These are phyloP conservation scores for Plasmodium malariae DNA, from an alignment of 169 alveolate genomes.

Conservation along the genomic window DNA sequence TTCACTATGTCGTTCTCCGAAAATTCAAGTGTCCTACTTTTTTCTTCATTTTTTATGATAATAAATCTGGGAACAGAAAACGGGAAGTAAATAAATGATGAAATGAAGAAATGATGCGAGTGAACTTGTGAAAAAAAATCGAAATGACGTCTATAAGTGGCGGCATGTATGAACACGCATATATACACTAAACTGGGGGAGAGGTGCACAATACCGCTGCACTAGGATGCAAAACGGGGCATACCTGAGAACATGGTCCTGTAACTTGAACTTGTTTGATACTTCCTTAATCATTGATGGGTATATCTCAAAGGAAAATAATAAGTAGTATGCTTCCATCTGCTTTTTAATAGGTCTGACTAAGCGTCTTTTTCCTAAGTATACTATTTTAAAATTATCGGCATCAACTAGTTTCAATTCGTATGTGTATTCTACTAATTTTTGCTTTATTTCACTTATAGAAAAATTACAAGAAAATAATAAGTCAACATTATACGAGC, in stretches of 20 bases:
- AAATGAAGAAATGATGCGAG: no score
- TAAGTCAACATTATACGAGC: conserved; percentile 32
- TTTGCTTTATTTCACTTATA: conserved; percentile 40
- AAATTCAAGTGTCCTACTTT: conserved; percentile 10
- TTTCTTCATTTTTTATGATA: conserved; percentile 24
- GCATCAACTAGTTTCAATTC: conserved; percentile 43
- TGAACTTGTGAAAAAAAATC: no score
- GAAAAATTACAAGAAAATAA: conserved; percentile 33
- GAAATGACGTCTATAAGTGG: background rate
- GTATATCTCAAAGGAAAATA: conserved; percentile 40
- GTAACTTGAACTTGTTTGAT: conserved; percentile 4
- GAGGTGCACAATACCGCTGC: background rate
- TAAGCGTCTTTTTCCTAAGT: conserved; percentile 33
- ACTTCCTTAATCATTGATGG: conserved; percentile 38
- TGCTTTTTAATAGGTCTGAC: conserved; percentile 57
- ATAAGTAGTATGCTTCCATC: conserved; percentile 33
- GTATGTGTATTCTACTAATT: conserved; percentile 37
- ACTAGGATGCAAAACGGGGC: background rate
- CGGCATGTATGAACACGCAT: background rate
- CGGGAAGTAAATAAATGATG: background rate
- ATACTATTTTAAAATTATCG: conserved; percentile 6
- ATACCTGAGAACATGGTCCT: conserved; percentile 35
- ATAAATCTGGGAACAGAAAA: conserved; percentile 13
- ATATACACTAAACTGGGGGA: no score
- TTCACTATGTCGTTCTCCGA: conserved; percentile 8